phyloP scores from a whole-genome alignment of 208 protist species.

The Leishmania tarentolae region DNA sequence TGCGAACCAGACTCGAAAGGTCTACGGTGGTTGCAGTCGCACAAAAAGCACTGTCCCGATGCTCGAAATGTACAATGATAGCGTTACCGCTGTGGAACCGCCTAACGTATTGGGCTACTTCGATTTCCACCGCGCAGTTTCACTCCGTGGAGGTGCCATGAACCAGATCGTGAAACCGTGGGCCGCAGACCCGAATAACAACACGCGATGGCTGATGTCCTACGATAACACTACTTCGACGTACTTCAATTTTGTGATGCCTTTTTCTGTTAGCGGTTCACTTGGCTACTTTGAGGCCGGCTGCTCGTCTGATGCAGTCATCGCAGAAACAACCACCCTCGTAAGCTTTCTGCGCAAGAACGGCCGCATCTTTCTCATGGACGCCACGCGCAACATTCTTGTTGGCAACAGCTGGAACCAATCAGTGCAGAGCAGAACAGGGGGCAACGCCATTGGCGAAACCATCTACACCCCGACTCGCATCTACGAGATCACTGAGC shows the following conservation, averaged over 20 bases:
- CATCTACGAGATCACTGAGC: conserved; percentile 48
- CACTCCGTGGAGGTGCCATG: conserved; percentile 32
- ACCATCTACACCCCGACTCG: conserved; percentile 17
- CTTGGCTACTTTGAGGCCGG: conserved; percentile 58
- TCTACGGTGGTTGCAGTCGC: conserved; percentile 28
- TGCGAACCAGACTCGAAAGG: neutral
- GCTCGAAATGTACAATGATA: conserved; percentile 25
- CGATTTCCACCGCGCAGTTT: conserved; percentile 25
- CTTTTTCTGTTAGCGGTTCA: conserved; percentile 50
- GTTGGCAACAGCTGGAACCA: conserved; percentile 70
- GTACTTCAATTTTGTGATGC: conserved; percentile 78
- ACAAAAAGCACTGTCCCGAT: conserved; percentile 14
- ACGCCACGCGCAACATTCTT: conserved; percentile 41
- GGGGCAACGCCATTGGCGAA: conserved; percentile 12
- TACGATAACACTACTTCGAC: conserved; percentile 37
- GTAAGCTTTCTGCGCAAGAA: conserved; percentile 49
- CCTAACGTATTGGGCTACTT: conserved; percentile 18
- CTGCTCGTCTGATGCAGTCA: conserved; percentile 37
- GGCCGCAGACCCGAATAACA: conserved; percentile 26
- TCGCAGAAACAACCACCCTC: conserved; percentile 47
- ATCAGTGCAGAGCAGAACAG: conserved; percentile 14
- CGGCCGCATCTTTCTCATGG: conserved; percentile 63
- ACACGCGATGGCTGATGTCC: conserved; percentile 39
- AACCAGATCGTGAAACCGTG: conserved; percentile 47
- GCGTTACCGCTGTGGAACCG: conserved; percentile 25